A percentile compares a stretch with the other conserved stretches of the same genome.
Conservation (phyloP, 495 filamentous ascomycete species). For the Evansstolkia leycettana region DNA sequence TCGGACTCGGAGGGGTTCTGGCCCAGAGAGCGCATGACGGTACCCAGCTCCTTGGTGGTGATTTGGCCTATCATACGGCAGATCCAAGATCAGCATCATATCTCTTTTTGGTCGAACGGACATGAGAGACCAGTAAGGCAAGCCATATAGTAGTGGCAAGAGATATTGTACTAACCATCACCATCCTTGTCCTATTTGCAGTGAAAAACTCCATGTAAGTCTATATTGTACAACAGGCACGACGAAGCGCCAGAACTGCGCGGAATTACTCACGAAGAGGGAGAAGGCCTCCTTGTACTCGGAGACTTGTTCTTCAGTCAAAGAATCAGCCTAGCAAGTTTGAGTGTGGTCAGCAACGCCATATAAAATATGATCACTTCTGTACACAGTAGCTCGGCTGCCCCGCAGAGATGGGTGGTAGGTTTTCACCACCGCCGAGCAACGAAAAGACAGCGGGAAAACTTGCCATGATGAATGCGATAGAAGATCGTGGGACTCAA, state of each 20-base stretch:
- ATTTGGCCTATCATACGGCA: slow-evolving; percentile 64
- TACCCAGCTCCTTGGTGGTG: slow-evolving; percentile 97
- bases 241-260: too few species aligned
- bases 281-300: slow-evolving; percentile 99
- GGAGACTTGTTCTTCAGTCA: slow-evolving; percentile 98
- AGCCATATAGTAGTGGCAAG: neutral
- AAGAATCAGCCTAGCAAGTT: slow-evolving; percentile 61
- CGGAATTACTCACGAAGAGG: slow-evolving; percentile 95
- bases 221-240: slow-evolving; percentile 1
- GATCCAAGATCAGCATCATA: neutral
- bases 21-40: slow-evolving; percentile 98
- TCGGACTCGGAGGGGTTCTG: slow-evolving; percentile 99
- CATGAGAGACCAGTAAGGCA: too few species aligned
- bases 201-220: slow-evolving; percentile 6
- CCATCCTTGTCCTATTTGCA: slow-evolving; percentile 89
- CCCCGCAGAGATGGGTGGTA: slow-evolving; percentile 29
- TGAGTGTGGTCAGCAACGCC: slow-evolving; percentile 14
- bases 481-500: neutral
- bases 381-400: slow-evolving; percentile 9
- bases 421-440: too few species aligned
- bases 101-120: neutral
- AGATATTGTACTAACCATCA: slow-evolving; percentile 70
- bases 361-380: slow-evolving; percentile 6
- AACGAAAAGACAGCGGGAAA: neutral
- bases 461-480: slow-evolving; percentile 23